Evolutionary conservation across 2,329 filamentous ascomycete genomes (phyloP).

Genomic region (Penicillium freii): DNA sequence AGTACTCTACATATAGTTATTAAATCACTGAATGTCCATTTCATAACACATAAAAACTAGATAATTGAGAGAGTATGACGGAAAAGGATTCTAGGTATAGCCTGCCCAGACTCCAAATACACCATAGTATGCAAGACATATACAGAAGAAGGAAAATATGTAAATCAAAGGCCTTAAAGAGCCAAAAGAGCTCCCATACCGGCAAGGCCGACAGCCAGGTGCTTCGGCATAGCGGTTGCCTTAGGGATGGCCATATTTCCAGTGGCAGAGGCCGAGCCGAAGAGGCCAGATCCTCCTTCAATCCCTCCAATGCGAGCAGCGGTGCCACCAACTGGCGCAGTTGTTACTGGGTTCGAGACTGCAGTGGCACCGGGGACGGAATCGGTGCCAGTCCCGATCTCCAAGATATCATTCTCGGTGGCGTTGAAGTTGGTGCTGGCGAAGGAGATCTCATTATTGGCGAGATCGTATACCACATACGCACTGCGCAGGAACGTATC

Average conservation of each 20-base stretch:
- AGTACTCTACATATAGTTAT: not conserved
- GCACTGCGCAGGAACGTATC: conserved; percentile 63
- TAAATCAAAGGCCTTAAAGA: conserved; percentile 10
- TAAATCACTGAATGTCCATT: not conserved
- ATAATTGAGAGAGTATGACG: not conserved
- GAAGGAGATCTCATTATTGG: conserved; percentile 59
- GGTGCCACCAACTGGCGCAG: conserved; percentile 42
- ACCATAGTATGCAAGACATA: conserved; percentile 12
- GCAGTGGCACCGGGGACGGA: conserved; percentile 54
- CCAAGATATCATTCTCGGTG: conserved; percentile 49
- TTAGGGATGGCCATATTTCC: conserved; percentile 15
- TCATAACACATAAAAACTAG: conserved; percentile 10
- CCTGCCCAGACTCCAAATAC: conserved; percentile 10
- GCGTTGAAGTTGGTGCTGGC: conserved; percentile 62
- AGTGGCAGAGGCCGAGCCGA: conserved; percentile 19
- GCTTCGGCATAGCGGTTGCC: conserved; percentile 16
- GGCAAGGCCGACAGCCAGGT: conserved; percentile 23
- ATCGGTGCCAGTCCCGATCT: conserved; percentile 51
- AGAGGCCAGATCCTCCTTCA: conserved; percentile 11
- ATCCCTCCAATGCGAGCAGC: conserved; percentile 44
- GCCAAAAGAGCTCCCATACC: conserved; percentile 25
- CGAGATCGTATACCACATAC: conserved; percentile 63
- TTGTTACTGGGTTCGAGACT: conserved; percentile 53
- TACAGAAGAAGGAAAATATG: not conserved
- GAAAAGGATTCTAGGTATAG: conserved; percentile 10